Evolutionary conservation across 176 grass and related monocot species (phyloP), one percentile per base, ranked within the genome.

Genomic region (Oryza rufipogon): DNA sequence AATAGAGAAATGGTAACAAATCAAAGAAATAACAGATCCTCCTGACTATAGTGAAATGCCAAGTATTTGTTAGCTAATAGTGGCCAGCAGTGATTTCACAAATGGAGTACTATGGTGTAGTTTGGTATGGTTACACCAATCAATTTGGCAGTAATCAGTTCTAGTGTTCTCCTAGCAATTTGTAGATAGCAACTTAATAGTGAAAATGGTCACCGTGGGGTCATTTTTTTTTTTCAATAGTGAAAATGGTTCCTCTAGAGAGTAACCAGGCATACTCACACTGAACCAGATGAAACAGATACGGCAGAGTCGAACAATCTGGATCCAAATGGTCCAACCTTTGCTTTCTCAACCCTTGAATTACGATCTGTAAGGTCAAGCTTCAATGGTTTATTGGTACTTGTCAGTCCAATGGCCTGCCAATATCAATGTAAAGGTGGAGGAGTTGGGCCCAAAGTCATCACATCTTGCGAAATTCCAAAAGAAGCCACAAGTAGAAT

Each of bases 351-450:
- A 85, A 92, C 83, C 64, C 71, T 87, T 73, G 91, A 91, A 87
- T 88, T 88, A 77, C 87, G 73, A 74, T 91, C 39, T 54, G 87
- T 85, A 75, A 98, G 93, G 82, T 98, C 93, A 78, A 98, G 78
- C 80, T 87, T 95, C 82, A 91, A 79, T 45, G 84, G 87, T 81
- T 92, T 95, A 80, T 90, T 98, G 14, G 77, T 92, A 94, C 93
- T 89, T 93, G 89, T 70, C 86, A 98, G 85, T 90, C 93, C 96
- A 98, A 98, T 98, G 86, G 87, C 91, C 95, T 98, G 91, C 81
- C 84, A 94, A 88, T 89, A 90, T 90, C 86, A 89, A 90, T 73
- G 75, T 71, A 90, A 89, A 86, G 66, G 44, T 84, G 52, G 65
- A 86, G 76, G 74, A 80, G 15, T 81, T 84, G 49, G 87, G 47